phyloP scores from a whole-genome alignment of 805 yeast genomes.

The Phaffomyces opuntiae region DNA sequence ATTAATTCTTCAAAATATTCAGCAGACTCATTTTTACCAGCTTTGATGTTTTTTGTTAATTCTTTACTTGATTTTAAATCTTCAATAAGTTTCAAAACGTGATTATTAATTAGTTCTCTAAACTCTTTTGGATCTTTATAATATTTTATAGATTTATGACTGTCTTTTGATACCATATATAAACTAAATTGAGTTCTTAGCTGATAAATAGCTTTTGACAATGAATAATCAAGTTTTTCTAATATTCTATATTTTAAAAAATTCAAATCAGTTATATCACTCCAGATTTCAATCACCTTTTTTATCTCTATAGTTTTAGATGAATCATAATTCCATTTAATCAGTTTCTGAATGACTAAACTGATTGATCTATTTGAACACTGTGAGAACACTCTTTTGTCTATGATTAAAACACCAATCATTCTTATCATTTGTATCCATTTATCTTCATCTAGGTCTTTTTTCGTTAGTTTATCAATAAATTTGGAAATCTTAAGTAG shows the following conservation, averaged over 20 bases:
- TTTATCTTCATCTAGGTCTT: neutral
- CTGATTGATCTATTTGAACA: neutral
- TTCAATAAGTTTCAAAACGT: too few relatives aligned
- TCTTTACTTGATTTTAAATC: neutral
- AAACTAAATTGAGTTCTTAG: slow-evolving; percentile 1
- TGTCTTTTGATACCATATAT: neutral
- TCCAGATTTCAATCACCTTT: slow-evolving; percentile 4
- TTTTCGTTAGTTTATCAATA: neutral
- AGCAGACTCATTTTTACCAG: neutral
- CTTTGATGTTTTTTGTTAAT: neutral
- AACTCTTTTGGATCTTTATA: neutral
- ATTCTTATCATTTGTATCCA: slow-evolving; percentile 2
- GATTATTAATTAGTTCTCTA: too few relatives aligned
- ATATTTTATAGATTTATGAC: neutral
- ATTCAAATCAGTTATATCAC: neutral
- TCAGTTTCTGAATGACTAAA: neutral
- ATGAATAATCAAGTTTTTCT: slow-evolving; percentile 3
- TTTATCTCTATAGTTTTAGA: neutral
- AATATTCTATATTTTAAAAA: slow-evolving; percentile 5
- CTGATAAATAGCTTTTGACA: neutral
- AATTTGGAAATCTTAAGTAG: slow-evolving; percentile 5
- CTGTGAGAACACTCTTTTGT: slow-evolving; percentile 2
- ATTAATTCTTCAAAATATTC: neutral
- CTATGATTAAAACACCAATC: slow-evolving; percentile 9
- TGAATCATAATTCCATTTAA: slow-evolving; percentile 6